These are phyloP conservation scores for Carex littledalei DNA, from an alignment of 176 grass and related monocot species.

Conservation along the genomic window DNA sequence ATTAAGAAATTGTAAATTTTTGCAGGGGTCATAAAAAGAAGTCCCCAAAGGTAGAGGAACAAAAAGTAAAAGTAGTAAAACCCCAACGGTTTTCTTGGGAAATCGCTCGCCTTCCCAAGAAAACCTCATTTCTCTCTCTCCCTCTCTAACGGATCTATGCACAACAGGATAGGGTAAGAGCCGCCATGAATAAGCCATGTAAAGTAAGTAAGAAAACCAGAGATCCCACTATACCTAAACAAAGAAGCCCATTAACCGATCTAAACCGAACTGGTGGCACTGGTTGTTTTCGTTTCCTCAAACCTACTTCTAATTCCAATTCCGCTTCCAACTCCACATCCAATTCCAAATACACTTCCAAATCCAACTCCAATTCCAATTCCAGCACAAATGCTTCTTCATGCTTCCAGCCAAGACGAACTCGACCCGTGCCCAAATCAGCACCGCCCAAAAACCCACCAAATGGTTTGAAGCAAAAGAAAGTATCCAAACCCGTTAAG, in stretches of 20 bases:
- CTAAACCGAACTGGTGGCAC: slow-evolving; percentile 36
- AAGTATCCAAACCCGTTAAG: slow-evolving; percentile 31
- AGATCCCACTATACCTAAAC: neutral
- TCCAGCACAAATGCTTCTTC: neutral
- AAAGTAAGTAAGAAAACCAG: neutral
- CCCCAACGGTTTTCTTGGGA: neutral
- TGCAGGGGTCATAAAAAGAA: neutral
- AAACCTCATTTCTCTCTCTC: slow-evolving; percentile 9
- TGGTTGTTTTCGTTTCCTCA: slow-evolving; percentile 53
- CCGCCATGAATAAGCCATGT: slow-evolving; percentile 22
- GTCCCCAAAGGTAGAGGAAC: neutral
- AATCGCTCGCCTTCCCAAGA: slow-evolving; percentile 2
- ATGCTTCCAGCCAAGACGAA: neutral
- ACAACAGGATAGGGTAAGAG: neutral
- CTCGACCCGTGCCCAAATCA: neutral
- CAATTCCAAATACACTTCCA: neutral
- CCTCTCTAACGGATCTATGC: slow-evolving; percentile 24
- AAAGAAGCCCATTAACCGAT: slow-evolving; percentile 47
- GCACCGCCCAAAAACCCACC: slow-evolving; percentile 17
- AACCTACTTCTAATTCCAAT: slow-evolving; percentile 21
- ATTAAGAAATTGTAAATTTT: neutral
- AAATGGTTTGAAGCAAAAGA: slow-evolving; percentile 16
- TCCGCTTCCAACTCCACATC: slow-evolving; percentile 27
- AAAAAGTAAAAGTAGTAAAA: neutral
- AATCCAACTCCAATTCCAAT: slow-evolving; percentile 19